Base-by-base conservation (phyloP, 805 yeast species). In the Wickerhamomyces bisporus region DNA sequence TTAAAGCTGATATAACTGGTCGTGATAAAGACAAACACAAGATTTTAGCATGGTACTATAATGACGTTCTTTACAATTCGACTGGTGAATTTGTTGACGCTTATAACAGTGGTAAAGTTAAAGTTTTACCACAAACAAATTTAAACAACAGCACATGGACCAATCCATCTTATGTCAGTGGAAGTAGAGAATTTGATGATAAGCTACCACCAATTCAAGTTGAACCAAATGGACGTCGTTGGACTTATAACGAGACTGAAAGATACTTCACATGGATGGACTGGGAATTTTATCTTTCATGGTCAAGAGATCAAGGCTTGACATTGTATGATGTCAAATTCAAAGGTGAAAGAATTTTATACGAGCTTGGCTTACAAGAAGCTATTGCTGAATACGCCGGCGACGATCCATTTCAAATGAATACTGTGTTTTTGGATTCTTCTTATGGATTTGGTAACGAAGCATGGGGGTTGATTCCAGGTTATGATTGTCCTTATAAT, bases 221-320 rank as follows among this genome's bases (percentile, higher is more conserved):
- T 30, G 58, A 55, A 32, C 57, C 58, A 21, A 42, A 52, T 30
- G 60, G 60, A 25, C 48, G 58, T 30, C 48, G 60, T 34, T 55
- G 60, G 60, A 39, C 36, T 15, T 50, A 32, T 40, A 42, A 41
- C 15, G 58, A 52, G 35, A 23, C 28, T 6, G 58, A 55, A 23
- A 46, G 57, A 41, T 55, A 51, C 41, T 55, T 55, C 44, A 45
- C 51, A 9, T 53, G 60, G 60, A 51, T 55, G 57, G 58, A 52
- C 35, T 55, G 60, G 60, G 52, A 48, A 37, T 51, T 55, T 38
- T 55, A 41, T 24, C 35, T 43, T 26, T 44, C 55, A 3, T 55
- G 58, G 57, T 32, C 40, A 17, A 48, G 58, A 42, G 60, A 55
- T 32, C 30, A 35, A 5, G 60, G 58, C 31, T 18, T 52, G 40